These are phyloP conservation scores for Aspergillus ustus DNA, from an alignment of 2,329 filamentous ascomycete genomes.

Conservation along the genomic window DNA sequence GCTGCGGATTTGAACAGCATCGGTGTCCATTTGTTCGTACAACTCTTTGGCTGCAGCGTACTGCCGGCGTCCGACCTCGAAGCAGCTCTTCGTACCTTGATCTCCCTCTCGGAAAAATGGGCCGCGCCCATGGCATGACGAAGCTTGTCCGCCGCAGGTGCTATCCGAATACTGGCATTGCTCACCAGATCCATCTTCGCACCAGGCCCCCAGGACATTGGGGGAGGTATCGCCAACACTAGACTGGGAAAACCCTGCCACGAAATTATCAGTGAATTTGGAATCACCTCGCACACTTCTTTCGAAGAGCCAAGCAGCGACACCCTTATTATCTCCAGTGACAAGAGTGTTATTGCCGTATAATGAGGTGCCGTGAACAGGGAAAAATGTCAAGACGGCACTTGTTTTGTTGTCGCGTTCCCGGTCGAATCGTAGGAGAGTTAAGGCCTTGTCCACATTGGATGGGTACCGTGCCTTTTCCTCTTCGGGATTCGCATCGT, in stretches of 20 bases:
- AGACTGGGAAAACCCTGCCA: conserved; percentile 90
- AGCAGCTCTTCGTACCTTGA: conserved; percentile 54
- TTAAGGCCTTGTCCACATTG: conserved; percentile 76
- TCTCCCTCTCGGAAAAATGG: conserved; percentile 51
- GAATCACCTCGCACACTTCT: conserved; percentile 62
- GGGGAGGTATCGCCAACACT: conserved; percentile 91
- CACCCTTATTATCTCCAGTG: conserved; percentile 95
- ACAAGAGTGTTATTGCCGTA: conserved; percentile 89
- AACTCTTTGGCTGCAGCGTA: conserved; percentile 52
- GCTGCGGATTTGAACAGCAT: conserved; percentile 49
- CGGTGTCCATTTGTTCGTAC: conserved; percentile 59
- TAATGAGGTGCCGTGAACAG: conserved; percentile 89
- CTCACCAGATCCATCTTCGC: conserved; percentile 77
- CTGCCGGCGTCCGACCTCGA: conserved; percentile 54
- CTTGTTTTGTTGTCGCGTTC: conserved; percentile 75
- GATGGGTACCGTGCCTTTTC: conserved; percentile 72
- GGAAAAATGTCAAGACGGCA: conserved; percentile 86
- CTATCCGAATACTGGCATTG: conserved; percentile 68
- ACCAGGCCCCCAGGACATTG: conserved; percentile 85
- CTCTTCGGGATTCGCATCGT: conserved; percentile 78
- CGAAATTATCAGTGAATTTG: conserved; percentile 68
- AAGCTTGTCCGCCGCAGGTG: conserved; percentile 65
- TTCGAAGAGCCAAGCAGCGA: conserved; percentile 85
- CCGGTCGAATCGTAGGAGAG: conserved; percentile 76
- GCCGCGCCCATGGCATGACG: conserved; percentile 51